These are phyloP conservation scores for Xanthoconium separans DNA, from an alignment of 1,284 basidiomycete genomes.

Conservation along the genomic window DNA sequence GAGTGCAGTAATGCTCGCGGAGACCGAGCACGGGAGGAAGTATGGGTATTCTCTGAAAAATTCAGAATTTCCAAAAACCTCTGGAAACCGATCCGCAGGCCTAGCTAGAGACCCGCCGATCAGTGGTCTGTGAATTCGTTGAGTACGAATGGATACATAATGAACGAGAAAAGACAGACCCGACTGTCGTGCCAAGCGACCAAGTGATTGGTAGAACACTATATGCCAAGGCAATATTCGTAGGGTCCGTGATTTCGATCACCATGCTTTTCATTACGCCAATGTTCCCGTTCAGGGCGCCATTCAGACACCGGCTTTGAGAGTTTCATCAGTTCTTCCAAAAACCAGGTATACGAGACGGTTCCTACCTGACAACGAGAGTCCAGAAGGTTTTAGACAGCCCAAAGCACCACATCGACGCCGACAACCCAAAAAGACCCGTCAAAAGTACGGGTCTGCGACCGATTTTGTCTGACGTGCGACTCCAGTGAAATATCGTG, in stretches of 20 bases:
- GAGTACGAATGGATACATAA: neutral
- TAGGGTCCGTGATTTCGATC: conserved; percentile 37
- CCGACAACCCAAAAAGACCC: conserved; percentile 55
- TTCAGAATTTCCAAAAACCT: conserved; percentile 43
- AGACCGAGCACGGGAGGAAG: conserved; percentile 61
- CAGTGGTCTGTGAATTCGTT: conserved; percentile 44
- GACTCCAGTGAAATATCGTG: conserved; percentile 66
- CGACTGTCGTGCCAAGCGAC: conserved; percentile 42
- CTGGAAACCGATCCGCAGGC: conserved; percentile 59
- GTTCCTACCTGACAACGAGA: conserved; percentile 49
- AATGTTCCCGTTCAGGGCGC: conserved; percentile 46
- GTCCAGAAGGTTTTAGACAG: conserved; percentile 58
- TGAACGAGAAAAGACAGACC: conserved; percentile 32
- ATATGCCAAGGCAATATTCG: conserved; percentile 37
- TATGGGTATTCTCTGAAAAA: conserved; percentile 65
- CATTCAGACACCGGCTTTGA: conserved; percentile 37
- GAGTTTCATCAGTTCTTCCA: neutral
- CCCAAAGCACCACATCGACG: conserved; percentile 64
- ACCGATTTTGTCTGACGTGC: conserved; percentile 61
- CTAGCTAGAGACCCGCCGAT: conserved; percentile 60
- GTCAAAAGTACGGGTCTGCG: conserved; percentile 63
- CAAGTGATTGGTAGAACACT: conserved; percentile 46
- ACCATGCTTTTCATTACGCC: conserved; percentile 45
- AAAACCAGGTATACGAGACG: neutral
- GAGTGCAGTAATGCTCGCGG: conserved; percentile 47